phyloP scores from a whole-genome alignment of 768 basidiomycete species.

The Mycena maculata region DNA sequence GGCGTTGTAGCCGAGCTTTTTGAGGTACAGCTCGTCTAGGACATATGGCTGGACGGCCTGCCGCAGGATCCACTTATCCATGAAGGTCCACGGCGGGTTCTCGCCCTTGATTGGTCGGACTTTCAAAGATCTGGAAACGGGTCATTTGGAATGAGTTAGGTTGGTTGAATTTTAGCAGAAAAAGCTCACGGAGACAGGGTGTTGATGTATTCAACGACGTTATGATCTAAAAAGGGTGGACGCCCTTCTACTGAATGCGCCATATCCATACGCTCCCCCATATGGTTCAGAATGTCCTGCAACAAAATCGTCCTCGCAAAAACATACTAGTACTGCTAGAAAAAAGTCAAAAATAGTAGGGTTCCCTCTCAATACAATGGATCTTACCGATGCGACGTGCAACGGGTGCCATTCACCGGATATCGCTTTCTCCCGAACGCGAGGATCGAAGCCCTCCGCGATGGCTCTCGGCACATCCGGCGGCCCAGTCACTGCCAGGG shows the following conservation, averaged over 20 bases:
- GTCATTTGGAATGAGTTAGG: no score
- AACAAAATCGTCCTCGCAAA: conserved; percentile 10
- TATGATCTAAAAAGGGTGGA: conserved; percentile 27
- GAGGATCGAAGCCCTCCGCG: conserved; percentile 10
- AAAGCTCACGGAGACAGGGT: conserved; percentile 25
- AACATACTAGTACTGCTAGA: conserved; percentile 6
- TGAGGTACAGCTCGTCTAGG: conserved; percentile 23
- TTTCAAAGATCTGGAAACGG: neutral
- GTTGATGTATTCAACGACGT: conserved; percentile 28
- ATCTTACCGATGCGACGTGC: conserved; percentile 14
- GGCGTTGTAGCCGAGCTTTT: no score
- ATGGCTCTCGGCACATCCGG: neutral
- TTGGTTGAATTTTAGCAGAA: neutral
- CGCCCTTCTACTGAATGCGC: conserved; percentile 24
- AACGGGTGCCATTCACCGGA: conserved; percentile 16
- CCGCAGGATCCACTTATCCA: neutral
- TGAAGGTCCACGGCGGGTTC: neutral
- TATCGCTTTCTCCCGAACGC: conserved; percentile 14
- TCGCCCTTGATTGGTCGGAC: neutral
- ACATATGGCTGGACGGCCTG: conserved; percentile 31
- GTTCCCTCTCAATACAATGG: neutral
- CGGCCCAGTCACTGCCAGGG: neutral
- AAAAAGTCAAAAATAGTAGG: neutral
- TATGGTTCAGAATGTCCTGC: conserved; percentile 15
- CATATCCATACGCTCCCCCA: conserved; percentile 27